These are phyloP conservation scores for Arabidopsis lyrata DNA, from an alignment of 441 rosid genomes.

Conservation along the genomic window DNA sequence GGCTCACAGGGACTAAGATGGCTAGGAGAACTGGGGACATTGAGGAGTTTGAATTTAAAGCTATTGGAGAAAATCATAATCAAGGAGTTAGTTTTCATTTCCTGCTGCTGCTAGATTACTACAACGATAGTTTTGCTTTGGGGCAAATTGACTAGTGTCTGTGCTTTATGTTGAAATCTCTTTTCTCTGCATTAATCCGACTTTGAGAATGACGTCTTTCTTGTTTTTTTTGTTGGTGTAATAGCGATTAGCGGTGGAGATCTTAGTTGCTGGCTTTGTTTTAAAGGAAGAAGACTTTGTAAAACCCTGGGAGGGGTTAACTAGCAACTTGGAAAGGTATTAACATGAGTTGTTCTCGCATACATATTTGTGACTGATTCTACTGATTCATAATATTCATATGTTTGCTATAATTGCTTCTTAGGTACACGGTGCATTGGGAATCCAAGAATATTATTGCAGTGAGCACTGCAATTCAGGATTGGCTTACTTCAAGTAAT, in stretches of 20 bases:
- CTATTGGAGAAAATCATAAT: slow-evolving; percentile 76
- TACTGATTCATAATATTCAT: background rate
- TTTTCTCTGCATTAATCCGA: background rate
- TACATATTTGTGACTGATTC: slow-evolving; percentile 4
- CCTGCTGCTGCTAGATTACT: slow-evolving; percentile 3
- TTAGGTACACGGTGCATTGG: slow-evolving; percentile 92
- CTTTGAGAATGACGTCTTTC: background rate
- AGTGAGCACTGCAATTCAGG: slow-evolving; percentile 93
- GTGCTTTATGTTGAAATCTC: background rate
- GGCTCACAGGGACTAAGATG: slow-evolving; percentile 94
- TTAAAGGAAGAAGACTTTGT: slow-evolving; percentile 73
- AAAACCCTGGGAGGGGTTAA: slow-evolving; percentile 89
- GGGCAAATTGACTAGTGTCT: background rate
- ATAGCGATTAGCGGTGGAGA: slow-evolving; percentile 89
- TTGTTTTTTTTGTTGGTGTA: slow-evolving; percentile 3
- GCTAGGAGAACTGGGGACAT: slow-evolving; percentile 87
- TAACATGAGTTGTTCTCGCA: slow-evolving; percentile 4
- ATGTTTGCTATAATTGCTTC: slow-evolving; percentile 6
- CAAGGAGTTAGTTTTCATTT: slow-evolving; percentile 76
- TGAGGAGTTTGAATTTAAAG: slow-evolving; percentile 87
- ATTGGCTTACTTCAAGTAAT: slow-evolving; percentile 98
- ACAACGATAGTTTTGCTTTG: slow-evolving; percentile 26
- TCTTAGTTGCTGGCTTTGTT: slow-evolving; percentile 80
- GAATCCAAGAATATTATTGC: slow-evolving; percentile 85
- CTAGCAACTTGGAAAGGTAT: slow-evolving; percentile 82